These are phyloP conservation scores for Monascus purpureus DNA, from an alignment of 495 filamentous ascomycete genomes.

Conservation along the genomic window DNA sequence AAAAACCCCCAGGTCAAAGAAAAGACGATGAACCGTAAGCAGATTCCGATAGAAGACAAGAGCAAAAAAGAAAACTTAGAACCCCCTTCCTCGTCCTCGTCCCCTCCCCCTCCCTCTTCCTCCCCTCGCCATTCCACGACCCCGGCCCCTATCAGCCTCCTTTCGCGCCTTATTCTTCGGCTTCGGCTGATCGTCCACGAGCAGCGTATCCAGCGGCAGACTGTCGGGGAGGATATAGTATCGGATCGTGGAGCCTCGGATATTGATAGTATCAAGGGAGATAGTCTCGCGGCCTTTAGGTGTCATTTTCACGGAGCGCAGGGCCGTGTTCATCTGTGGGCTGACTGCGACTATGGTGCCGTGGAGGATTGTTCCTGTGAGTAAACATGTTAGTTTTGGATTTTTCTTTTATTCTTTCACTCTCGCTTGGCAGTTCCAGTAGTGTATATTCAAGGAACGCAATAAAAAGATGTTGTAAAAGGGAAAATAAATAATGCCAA, in stretches of 20 bases:
- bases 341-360: constrained; percentile 92
- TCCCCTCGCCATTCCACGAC: constrained; percentile 41
- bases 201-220: constrained; percentile 80
- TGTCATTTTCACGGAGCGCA: constrained; percentile 93
- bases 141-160: constrained; percentile 61
- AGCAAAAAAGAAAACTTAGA: constrained; percentile 21
- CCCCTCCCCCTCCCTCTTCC: constrained; percentile 43
- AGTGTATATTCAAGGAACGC: no score
- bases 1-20: no score
- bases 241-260: constrained; percentile 83
- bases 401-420: constrained; percentile 4
- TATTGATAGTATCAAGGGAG: constrained; percentile 86
- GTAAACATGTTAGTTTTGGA: constrained; percentile 5
- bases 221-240: constrained; percentile 93
- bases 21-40: no score
- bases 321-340: constrained; percentile 91
- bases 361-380: constrained; percentile 79
- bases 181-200: constrained; percentile 93
- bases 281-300: constrained; percentile 72
- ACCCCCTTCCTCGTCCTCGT: constrained; percentile 51
- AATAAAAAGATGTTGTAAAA: neutral
- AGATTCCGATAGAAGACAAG: constrained; percentile 9
- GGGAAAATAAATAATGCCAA: constrained; percentile 17
- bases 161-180: constrained; percentile 99
- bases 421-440: no score